phyloP scores from a whole-genome alignment of 371 early-diverging fungal genomes.

The Actinomortierella ambigua region DNA sequence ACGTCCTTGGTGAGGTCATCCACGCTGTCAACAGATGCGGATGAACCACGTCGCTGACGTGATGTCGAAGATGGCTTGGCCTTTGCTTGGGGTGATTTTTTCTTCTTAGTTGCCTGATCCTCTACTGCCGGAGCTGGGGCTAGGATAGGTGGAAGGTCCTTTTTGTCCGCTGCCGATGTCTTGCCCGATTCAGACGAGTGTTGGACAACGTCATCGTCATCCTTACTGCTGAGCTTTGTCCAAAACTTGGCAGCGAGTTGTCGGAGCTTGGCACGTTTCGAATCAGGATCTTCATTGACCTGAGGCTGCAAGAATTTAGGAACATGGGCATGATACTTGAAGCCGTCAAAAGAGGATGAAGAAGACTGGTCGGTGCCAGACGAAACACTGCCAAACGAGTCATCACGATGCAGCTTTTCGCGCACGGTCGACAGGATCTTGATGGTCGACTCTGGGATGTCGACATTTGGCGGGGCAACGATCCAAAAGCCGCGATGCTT shows the following conservation, averaged over 20 bases:
- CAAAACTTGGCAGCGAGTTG: conserved; percentile 5
- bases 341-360: conserved; percentile 7
- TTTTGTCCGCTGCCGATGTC: too few species aligned
- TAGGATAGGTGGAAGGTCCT: too few species aligned
- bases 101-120: background rate
- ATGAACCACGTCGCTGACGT: conserved; percentile 1
- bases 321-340: conserved; percentile 28
- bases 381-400: too few species aligned
- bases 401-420: conserved; percentile 13
- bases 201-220: too few species aligned
- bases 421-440: conserved; percentile 19
- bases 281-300: conserved; percentile 10
- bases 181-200: too few species aligned
- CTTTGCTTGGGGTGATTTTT: conserved; percentile 9
- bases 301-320: conserved; percentile 13
- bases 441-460: conserved; percentile 38
- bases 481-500: conserved; percentile 34
- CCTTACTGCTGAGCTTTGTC: too few species aligned
- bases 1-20: conserved; percentile 21
- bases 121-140: too few species aligned
- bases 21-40: conserved; percentile 16
- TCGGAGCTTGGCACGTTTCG: conserved; percentile 18
- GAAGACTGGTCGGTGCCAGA: too few species aligned
- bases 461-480: conserved; percentile 25
- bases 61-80: background rate